A percentile compares a stretch with the other conserved stretches of the same genome.
Conservation (phyloP, 768 basidiomycete genomes). For the Favolaschia claudopus region DNA sequence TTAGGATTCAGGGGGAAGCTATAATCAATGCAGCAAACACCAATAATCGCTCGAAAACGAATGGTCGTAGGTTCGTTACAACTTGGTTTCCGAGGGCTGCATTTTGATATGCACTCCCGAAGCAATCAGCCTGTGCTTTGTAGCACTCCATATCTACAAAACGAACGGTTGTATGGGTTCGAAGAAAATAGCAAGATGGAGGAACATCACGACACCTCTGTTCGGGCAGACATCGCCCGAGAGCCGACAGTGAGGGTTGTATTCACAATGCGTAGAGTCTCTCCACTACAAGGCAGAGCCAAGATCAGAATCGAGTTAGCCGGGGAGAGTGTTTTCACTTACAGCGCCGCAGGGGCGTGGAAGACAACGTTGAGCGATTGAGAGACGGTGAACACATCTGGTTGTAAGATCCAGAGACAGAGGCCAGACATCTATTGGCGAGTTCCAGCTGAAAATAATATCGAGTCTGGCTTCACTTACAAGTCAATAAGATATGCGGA, state of each 20-base stretch:
- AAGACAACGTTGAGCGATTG: constrained; percentile 21
- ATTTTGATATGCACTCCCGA: constrained; percentile 17
- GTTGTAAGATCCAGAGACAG: not conserved
- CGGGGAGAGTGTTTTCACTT: not conserved
- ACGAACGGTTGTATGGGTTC: no score
- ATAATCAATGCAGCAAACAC: no score
- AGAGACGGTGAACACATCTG: constrained; percentile 3
- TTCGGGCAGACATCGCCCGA: constrained; percentile 10
- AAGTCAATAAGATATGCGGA: constrained; percentile 17
- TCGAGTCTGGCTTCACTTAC: no score
- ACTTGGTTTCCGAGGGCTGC: constrained; percentile 10
- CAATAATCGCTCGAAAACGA: no score
- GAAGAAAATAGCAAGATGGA: not conserved
- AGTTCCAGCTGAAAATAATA: no score
- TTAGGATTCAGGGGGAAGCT: no score
- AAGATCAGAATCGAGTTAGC: not conserved
- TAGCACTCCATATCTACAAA: constrained; percentile 18
- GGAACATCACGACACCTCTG: constrained; percentile 4
- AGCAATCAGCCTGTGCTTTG: constrained; percentile 7
- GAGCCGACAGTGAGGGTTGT: constrained; percentile 18
- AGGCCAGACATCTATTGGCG: not conserved
- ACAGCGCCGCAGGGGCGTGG: constrained; percentile 23
- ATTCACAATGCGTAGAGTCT: constrained; percentile 17
- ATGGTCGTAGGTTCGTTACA: no score
- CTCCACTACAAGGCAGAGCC: not conserved